Evolutionary conservation across 2,329 filamentous ascomycete species (phyloP).

Genomic region (Sporothrix humicola): DNA sequence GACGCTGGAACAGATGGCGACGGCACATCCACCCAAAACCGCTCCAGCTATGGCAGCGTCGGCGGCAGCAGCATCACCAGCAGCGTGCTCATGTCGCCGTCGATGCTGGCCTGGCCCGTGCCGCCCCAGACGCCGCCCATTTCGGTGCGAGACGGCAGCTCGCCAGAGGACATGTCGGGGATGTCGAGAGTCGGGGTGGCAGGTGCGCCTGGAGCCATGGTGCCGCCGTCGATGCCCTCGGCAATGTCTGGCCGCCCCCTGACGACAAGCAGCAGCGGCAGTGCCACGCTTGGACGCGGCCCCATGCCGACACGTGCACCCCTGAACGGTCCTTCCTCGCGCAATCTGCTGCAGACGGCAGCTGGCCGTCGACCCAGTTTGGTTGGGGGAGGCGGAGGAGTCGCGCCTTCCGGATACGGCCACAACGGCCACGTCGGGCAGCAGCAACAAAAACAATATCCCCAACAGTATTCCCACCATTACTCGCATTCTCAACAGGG

Average conservation of each 20-base stretch:
- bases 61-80: slow-evolving; percentile 37
- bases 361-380: neutral
- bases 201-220: neutral
- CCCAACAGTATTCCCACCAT: neutral
- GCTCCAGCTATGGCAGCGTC: slow-evolving; percentile 33
- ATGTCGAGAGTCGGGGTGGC: neutral
- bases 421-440: neutral
- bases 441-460: slow-evolving; percentile 4
- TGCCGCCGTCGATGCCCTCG: neutral
- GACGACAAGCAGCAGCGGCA: slow-evolving; percentile 19
- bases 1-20: neutral
- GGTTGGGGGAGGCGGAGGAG: neutral
- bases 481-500: neutral
- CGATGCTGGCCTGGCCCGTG: slow-evolving; percentile 35
- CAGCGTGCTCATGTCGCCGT: slow-evolving; percentile 37
- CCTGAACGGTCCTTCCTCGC: slow-evolving; percentile 31
- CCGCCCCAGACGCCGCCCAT: slow-evolving; percentile 37
- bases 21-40: slow-evolving; percentile 9
- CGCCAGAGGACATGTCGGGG: neutral
- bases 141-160: slow-evolving; percentile 21
- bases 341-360: slow-evolving; percentile 32
- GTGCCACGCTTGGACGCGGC: neutral
- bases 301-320: slow-evolving; percentile 32
- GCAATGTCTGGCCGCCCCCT: neutral
- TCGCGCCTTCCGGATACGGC: neutral